Percentiles rank a stretch among this genome's conserved stretches.
phyloP scores from a whole-genome alignment of 1,284 basidiomycete genomes.

The Albatrellus sp. region DNA sequence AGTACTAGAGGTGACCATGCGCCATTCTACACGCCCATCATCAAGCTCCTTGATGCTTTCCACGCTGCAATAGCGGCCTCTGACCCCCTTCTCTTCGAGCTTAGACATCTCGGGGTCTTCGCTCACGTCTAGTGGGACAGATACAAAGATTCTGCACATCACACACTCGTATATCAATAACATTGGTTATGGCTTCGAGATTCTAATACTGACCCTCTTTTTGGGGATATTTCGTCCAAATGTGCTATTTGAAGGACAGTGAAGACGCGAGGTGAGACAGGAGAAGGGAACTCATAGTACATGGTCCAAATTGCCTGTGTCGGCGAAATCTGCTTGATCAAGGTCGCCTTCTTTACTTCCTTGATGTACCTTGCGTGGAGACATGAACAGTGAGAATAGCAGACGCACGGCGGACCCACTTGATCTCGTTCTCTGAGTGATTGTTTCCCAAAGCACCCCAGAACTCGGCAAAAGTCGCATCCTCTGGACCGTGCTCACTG shows the following conservation, averaged over 20 bases:
- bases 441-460: constrained; percentile 55
- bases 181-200: background rate
- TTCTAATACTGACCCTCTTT: constrained; percentile 35
- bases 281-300: constrained; percentile 58
- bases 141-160: constrained; percentile 44
- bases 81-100: constrained; percentile 53
- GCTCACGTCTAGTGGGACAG: constrained; percentile 56
- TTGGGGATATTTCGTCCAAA: constrained; percentile 33
- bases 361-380: constrained; percentile 40
- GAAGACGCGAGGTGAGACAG: constrained; percentile 59
- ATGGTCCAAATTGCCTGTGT: constrained; percentile 59
- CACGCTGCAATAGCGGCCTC: constrained; percentile 58
- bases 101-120: constrained; percentile 42
- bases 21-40: constrained; percentile 59
- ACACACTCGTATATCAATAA: constrained; percentile 1
- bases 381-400: background rate
- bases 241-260: constrained; percentile 57
- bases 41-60: constrained; percentile 54
- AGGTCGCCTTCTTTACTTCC: constrained; percentile 48
- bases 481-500: constrained; percentile 50
- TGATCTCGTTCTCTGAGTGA: constrained; percentile 55
- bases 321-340: constrained; percentile 49
- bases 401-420: constrained; percentile 29
- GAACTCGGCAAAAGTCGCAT: constrained; percentile 58
- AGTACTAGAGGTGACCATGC: constrained; percentile 67